These are phyloP conservation scores for Pseudopithomyces chartarum DNA, from an alignment of 2,329 filamentous ascomycete species.

Conservation along the genomic window DNA sequence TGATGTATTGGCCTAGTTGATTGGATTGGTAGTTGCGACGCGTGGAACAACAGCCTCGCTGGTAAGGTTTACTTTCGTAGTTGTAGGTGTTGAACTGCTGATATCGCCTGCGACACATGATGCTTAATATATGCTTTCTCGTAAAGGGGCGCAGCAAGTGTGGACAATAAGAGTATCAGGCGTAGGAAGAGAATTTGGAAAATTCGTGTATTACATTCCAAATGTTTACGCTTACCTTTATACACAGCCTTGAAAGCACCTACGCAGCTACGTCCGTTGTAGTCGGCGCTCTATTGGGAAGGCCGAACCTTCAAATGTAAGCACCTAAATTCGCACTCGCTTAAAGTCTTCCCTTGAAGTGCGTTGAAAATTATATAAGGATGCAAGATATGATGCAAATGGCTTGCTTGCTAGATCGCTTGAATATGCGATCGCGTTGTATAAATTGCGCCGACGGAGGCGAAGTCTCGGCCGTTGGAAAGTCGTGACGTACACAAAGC, in stretches of 20 bases:
- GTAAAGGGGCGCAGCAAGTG: background rate
- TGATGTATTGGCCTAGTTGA: background rate
- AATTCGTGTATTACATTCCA: background rate
- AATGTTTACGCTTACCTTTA: conserved; percentile 1
- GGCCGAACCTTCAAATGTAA: background rate
- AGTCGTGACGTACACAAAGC: too few species aligned
- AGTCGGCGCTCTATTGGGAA: background rate
- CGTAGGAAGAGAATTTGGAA: background rate
- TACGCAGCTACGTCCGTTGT: background rate
- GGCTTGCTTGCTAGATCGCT: too few species aligned
- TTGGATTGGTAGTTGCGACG: background rate
- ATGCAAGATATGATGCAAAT: too few species aligned
- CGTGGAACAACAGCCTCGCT: conserved; percentile 2
- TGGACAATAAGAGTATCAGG: background rate
- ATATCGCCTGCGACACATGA: conserved; percentile 1
- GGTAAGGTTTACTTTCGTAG: background rate
- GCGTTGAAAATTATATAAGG: too few species aligned
- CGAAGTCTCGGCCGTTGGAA: too few species aligned
- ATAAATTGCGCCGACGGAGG: too few species aligned
- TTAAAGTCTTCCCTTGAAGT: background rate
- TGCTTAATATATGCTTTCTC: conserved; percentile 2
- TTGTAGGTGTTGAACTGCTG: background rate
- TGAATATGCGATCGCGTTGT: too few species aligned
- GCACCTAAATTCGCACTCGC: conserved; percentile 4
- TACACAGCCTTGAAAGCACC: conserved; percentile 1